Base-by-base conservation (phyloP, 2,329 filamentous ascomycete species). In the Dactylellina drechsleri region DNA sequence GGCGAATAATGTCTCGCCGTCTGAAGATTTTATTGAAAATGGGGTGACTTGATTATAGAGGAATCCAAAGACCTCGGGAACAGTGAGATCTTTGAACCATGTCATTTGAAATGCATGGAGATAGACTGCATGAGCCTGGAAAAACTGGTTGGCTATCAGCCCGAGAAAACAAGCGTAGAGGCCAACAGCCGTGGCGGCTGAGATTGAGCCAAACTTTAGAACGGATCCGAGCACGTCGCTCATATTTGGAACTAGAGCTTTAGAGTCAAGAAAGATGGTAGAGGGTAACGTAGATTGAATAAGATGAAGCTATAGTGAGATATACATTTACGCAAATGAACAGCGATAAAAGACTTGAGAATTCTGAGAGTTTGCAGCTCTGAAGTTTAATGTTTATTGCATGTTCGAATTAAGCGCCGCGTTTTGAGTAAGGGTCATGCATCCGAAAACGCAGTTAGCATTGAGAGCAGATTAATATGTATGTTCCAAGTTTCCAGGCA, bases 61-160 rank as follows among this genome's bases (percentile, higher is more conserved):
- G 66, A 86, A 86, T 2, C 84, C 82, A 81, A 83, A 86, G 45
- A 81, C 79, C 77, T 86, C 85, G 0, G 84, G 84, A 2, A 83
- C 76, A 77, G 86, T 82, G 15, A 86, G 81, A 73, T 86, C 82
- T 77, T 85, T 84, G 77, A 84, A 85, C 85, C 86, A 87, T 15
- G 86, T 87, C 79, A 87, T 82, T 4, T 83, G 84, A 5, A 87
- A 80, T 1, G 82, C 81, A 77, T 89, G 84, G 0, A 89, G 82
- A 77, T 88, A 88, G 23, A 88, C 85, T 28, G 84, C 85, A 77
- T 89, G 85, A 16, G 83, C 82, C 80, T 89, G 87, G 40, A 88
- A 81, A 18, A 78, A 82, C 8, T 84, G 60, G 0, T 78, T 81
- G 0, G 83, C 84, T 49, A 86, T 82, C 1, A 86, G 81, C 1